phyloP scores from a whole-genome alignment of 768 basidiomycete genomes.

The Piloderma croceum region DNA sequence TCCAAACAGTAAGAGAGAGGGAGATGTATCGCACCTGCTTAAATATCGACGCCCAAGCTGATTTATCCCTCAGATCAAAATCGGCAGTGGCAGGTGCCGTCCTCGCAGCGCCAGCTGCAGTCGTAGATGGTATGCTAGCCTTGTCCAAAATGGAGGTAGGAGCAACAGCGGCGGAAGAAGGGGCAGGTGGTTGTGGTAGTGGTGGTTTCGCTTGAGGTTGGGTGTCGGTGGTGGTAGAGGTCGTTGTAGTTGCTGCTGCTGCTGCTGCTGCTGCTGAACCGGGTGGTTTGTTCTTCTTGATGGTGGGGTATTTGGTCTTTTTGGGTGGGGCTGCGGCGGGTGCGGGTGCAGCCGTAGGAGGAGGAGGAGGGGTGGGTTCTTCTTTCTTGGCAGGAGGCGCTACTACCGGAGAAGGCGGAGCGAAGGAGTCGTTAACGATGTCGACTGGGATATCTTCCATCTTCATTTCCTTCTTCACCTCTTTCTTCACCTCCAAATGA shows the following conservation, averaged over 20 bases:
- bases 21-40: constrained; percentile 49
- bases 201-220: constrained; percentile 13
- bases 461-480: constrained; percentile 27
- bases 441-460: constrained; percentile 16
- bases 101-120: constrained; percentile 22
- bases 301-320: constrained; percentile 63
- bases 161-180: constrained; percentile 14
- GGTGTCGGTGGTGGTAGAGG: constrained; percentile 6
- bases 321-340: constrained; percentile 34
- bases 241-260: constrained; percentile 17
- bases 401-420: constrained; percentile 25
- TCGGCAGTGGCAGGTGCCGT: constrained; percentile 8
- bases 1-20: constrained; percentile 63
- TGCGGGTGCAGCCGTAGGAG: constrained; percentile 14
- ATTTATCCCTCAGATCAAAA: constrained; percentile 18
- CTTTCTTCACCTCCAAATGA: constrained; percentile 31
- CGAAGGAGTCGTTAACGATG: constrained; percentile 7
- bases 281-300: constrained; percentile 57
- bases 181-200: neutral
- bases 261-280: constrained; percentile 19
- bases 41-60: constrained; percentile 35
- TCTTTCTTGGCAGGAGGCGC: constrained; percentile 23
- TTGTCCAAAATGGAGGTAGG: too few relatives aligned
- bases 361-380: constrained; percentile 11
- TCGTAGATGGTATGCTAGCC: constrained; percentile 23